These are phyloP conservation scores for Leucosporidium yakuticum DNA, from an alignment of 768 basidiomycete species.

Conservation along the genomic window DNA sequence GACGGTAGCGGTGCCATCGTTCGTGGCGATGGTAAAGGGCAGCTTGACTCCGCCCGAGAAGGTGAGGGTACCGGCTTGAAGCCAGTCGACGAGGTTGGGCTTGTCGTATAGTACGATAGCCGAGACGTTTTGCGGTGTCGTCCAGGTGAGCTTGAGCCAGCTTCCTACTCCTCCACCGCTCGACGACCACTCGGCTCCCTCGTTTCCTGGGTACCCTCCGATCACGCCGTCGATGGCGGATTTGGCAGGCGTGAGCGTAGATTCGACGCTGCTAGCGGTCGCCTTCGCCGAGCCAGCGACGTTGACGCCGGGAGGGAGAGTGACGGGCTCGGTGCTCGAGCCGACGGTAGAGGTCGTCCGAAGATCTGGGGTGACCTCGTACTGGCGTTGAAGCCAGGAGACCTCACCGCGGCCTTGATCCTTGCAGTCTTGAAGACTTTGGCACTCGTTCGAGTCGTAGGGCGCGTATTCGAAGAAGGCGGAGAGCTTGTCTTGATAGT, in stretches of 20 bases:
- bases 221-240: background rate
- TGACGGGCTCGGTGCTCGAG: background rate
- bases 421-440: background rate
- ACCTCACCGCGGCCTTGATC: background rate
- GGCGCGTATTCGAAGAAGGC: slow-evolving; percentile 32
- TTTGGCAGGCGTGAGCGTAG: background rate
- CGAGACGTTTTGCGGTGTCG: background rate
- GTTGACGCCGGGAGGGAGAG: background rate
- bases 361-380: background rate
- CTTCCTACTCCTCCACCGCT: background rate
- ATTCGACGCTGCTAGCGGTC: background rate
- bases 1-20: background rate
- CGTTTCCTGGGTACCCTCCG: background rate
- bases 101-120: background rate
- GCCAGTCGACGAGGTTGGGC: slow-evolving; percentile 29
- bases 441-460: slow-evolving; percentile 31
- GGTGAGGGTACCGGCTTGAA: slow-evolving; percentile 14
- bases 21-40: background rate
- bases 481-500: background rate
- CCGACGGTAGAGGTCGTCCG: background rate
- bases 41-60: slow-evolving; percentile 8
- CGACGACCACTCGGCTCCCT: background rate
- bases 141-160: slow-evolving; percentile 1
- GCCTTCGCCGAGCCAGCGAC: background rate
- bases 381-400: background rate